phyloP scores from a whole-genome alignment of 1,284 basidiomycete species.

The Fomitopsis schrenkii region DNA sequence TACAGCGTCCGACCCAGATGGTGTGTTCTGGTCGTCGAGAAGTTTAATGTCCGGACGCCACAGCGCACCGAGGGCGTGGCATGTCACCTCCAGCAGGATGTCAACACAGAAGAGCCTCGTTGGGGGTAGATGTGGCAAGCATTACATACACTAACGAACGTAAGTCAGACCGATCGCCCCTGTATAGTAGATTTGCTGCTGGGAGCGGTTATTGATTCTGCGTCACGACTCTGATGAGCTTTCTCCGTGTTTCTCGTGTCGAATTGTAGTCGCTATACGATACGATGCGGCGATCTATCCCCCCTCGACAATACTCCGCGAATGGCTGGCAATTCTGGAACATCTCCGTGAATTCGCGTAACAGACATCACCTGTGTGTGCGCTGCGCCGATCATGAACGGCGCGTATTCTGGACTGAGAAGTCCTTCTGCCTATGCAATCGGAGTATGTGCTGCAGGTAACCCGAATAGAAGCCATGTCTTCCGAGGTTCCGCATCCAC shows the following conservation, averaged over 20 bases:
- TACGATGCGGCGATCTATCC: neutral
- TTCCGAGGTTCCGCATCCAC: too few species aligned
- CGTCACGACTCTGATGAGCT: neutral
- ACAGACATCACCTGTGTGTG: neutral
- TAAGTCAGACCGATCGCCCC: neutral
- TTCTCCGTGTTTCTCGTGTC: neutral
- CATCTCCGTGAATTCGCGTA: neutral
- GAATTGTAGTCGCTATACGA: neutral
- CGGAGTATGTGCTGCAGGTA: neutral
- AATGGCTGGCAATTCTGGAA: neutral
- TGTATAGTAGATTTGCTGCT: neutral
- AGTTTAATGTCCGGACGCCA: slow-evolving; percentile 1
- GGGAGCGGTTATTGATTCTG: too few species aligned
- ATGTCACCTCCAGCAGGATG: neutral
- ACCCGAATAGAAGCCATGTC: neutral
- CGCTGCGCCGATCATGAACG: neutral
- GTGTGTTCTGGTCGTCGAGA: neutral
- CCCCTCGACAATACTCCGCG: neutral
- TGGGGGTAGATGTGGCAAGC: neutral
- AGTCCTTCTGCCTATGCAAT: neutral
- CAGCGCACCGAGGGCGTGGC: neutral
- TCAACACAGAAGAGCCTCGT: neutral
- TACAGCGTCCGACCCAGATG: neutral
- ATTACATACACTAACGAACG: neutral
- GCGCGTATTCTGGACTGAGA: neutral